Evolutionary conservation across 1,139 yeast genomes (phyloP).

Genomic region (Scheffersomyces titani): DNA sequence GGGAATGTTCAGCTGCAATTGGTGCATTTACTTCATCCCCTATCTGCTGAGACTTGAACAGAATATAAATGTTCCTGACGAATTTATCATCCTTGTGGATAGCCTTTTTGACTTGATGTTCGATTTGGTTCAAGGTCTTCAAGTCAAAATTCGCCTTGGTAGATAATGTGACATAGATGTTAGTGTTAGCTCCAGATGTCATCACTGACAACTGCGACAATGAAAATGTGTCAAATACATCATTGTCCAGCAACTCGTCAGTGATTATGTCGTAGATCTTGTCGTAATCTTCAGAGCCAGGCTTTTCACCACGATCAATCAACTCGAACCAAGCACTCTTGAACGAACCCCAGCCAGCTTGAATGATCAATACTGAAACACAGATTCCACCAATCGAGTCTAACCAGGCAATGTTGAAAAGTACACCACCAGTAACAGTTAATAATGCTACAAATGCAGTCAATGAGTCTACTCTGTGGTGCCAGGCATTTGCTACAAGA

Average conservation of each 20-base stretch:
- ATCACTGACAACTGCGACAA: constrained; percentile 55
- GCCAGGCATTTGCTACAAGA: constrained; percentile 97
- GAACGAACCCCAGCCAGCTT: constrained; percentile 82
- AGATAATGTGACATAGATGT: constrained; percentile 28
- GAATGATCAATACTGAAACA: constrained; percentile 78
- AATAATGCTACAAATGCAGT: constrained; percentile 89
- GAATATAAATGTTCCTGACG: constrained; percentile 32
- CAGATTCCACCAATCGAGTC: constrained; percentile 90
- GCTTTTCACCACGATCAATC: constrained; percentile 56
- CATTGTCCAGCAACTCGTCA: constrained; percentile 18
- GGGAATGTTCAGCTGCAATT: not conserved
- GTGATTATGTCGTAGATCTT: constrained; percentile 24
- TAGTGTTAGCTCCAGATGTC: constrained; percentile 72
- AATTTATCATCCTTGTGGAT: constrained; percentile 33
- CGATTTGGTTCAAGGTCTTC: constrained; percentile 29
- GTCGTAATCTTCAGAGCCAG: constrained; percentile 29
- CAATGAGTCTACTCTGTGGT: constrained; percentile 92
- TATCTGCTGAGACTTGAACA: constrained; percentile 11
- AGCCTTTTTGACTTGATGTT: constrained; percentile 22
- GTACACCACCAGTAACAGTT: constrained; percentile 83
- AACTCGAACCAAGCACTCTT: constrained; percentile 71
- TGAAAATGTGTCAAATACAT: constrained; percentile 20
- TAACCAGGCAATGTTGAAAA: constrained; percentile 76
- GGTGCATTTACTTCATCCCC: not conserved
- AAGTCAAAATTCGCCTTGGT: constrained; percentile 20